Evolutionary conservation across 2,329 filamentous ascomycete genomes (phyloP), one percentile per base, ranked within the genome.

Genomic region (Ilyonectria robusta): DNA sequence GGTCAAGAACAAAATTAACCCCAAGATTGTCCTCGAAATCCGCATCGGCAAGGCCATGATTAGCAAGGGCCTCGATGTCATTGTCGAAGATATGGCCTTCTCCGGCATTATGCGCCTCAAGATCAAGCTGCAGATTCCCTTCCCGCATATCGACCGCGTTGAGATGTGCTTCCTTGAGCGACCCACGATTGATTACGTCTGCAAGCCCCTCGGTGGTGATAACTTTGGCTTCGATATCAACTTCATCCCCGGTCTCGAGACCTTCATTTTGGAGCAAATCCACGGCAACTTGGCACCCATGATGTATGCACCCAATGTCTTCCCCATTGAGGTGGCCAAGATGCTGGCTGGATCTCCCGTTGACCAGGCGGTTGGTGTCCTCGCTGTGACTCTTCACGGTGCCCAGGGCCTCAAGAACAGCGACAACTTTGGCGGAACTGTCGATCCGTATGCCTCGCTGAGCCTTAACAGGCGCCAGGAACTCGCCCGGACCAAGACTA

Each of bases 151-250:
- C 50, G 96, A 99, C 74, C 94, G 93, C 73, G 88, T 98, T 48
- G 96, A 99, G 75, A 94, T 99, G 83, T 97, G 92, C 80, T 99
- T 99, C 86, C 83, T 98, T 65, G 94, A 94, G 72, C 90, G 91
- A 35, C 96, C 96, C 2, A 91, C 88, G 1, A 95, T 99, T 71
- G 96, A 99, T 82, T 99, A 98, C 78, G 95, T 97, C 65, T 98
- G 96, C 87, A 99, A 99, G 81, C 96, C 96, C 3, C 88, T 99
- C 15, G 96, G 96, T 74, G 97, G 97, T 67, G 96, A 99, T 68
- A 95, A 89, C 3, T 94, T 99, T 71, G 96, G 96, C 44, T 98
- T 99, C 79, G 96, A 99, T 77, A 98, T 99, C 86, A 98, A 98
- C 84, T 98, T 99, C 82, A 97, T 99, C 73, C 96, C 96, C 19